A percentile compares a stretch with the other conserved stretches of the same genome.
Evolutionary conservation across 2,329 filamentous ascomycete genomes (phyloP).

Genomic region (Penicillium sp.): DNA sequence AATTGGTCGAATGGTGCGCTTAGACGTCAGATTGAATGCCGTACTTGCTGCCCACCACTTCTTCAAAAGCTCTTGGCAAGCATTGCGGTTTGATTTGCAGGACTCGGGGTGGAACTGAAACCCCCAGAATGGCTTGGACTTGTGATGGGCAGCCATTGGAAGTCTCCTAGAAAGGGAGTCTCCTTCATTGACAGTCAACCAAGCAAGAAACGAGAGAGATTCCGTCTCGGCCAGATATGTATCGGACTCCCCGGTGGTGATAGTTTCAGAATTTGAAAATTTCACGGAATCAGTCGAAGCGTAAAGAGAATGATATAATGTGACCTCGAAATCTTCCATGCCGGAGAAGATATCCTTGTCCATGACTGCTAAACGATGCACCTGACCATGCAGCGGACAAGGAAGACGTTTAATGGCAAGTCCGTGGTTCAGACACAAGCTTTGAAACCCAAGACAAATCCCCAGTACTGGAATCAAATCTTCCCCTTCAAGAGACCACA

Average conservation of each 20-base stretch:
- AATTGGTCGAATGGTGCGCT: slow-evolving; percentile 20
- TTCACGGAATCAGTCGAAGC: slow-evolving; percentile 33
- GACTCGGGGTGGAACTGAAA: slow-evolving; percentile 91
- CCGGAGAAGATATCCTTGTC: slow-evolving; percentile 62
- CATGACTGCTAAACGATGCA: slow-evolving; percentile 62
- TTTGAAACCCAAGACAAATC: slow-evolving; percentile 87
- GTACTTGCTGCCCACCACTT: slow-evolving; percentile 72
- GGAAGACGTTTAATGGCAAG: slow-evolving; percentile 62
- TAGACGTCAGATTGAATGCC: slow-evolving; percentile 53
- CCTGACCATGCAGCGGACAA: slow-evolving; percentile 79
- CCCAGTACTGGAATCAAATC: slow-evolving; percentile 73
- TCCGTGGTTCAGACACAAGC: slow-evolving; percentile 66
- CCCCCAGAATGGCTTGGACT: slow-evolving; percentile 70
- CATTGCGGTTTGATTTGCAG: slow-evolving; percentile 65
- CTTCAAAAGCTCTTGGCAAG: slow-evolving; percentile 58
- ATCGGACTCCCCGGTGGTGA: neutral
- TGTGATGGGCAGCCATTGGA: slow-evolving; percentile 75
- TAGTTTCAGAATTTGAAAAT: neutral
- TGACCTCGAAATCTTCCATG: slow-evolving; percentile 61
- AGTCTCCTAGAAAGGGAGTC: slow-evolving; percentile 37
- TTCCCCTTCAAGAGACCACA: slow-evolving; percentile 65
- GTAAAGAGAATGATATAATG: slow-evolving; percentile 69
- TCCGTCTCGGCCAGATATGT: neutral
- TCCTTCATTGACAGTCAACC: slow-evolving; percentile 48
- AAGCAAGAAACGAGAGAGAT: slow-evolving; percentile 57